Percentiles rank a stretch among this genome's conserved stretches.
These are phyloP conservation scores for Acacia pycnantha DNA, from an alignment of 331 rosid genomes.

Conservation along the genomic window DNA sequence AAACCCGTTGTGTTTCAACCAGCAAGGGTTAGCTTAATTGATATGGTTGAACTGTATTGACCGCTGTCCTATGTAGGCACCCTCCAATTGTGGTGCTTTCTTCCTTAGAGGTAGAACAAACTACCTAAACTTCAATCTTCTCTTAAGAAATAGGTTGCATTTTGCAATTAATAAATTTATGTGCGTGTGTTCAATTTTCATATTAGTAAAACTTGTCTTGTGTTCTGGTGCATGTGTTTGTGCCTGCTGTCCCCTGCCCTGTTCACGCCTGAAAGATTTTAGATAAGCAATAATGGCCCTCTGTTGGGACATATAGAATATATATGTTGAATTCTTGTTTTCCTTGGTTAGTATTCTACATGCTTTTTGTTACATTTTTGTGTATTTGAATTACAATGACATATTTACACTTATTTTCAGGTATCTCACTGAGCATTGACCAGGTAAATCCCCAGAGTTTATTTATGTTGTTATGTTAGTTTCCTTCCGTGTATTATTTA, in stretches of 20 bases:
- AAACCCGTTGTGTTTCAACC: not conserved
- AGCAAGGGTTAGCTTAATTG: not conserved
- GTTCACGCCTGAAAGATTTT: conserved; percentile 1
- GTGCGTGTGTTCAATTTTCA: not conserved
- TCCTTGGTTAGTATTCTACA: not conserved
- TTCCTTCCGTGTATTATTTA: not conserved
- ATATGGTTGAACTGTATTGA: not conserved
- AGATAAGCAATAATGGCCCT: not conserved
- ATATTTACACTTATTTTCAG: conserved; percentile 48
- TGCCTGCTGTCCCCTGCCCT: not conserved
- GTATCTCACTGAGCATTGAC: conserved; percentile 84
- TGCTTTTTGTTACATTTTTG: not conserved
- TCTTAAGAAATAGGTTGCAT: not conserved
- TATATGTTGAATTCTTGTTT: conserved; percentile 9
- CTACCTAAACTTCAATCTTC: not conserved
- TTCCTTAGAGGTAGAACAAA: not conserved
- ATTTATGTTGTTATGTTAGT: not conserved
- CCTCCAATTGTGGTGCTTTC: not conserved
- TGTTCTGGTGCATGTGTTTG: not conserved
- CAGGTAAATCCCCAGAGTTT: conserved; percentile 53
- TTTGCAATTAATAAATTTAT: not conserved
- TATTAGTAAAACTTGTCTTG: not conserved
- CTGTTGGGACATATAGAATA: not conserved
- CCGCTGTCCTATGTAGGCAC: not conserved
- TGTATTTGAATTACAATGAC: conserved; percentile 30